Conservation (phyloP, 148 eudicot genomes). For the Hydrangea macrophylla region DNA sequence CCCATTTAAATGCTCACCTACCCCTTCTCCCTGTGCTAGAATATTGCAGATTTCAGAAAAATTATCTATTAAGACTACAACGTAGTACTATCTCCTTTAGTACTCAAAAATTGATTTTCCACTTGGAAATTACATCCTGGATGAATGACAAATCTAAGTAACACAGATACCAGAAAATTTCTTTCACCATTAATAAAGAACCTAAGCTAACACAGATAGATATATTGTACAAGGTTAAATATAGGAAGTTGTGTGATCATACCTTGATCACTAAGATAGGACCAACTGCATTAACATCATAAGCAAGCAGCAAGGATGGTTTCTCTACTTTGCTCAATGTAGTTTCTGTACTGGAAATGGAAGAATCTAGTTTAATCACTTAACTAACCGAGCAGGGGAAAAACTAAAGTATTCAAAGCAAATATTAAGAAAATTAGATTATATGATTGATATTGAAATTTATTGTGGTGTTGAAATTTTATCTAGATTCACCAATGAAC, state of each 20-base stretch:
- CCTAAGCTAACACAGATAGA: background rate
- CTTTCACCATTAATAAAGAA: background rate
- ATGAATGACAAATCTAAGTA: background rate
- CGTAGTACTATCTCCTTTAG: background rate
- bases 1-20: no score
- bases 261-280: slow-evolving; percentile 87
- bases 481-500: background rate
- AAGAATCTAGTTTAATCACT: slow-evolving; percentile 13
- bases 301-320: slow-evolving; percentile 68
- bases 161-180: no score
- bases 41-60: background rate
- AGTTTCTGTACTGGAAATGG: slow-evolving; percentile 60
- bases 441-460: background rate
- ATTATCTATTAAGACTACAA: background rate
- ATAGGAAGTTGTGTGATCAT: slow-evolving; percentile 5
- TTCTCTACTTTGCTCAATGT: slow-evolving; percentile 73
- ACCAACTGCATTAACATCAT: slow-evolving; percentile 93
- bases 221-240: background rate
- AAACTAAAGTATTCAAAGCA: background rate
- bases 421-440: background rate
- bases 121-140: background rate
- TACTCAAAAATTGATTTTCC: slow-evolving; percentile 6
- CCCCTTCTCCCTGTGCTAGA: background rate
- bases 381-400: background rate
- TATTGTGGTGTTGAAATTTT: background rate